A percentile compares a stretch with the other conserved stretches of the same genome.
These are phyloP conservation scores for Neurospora sp. DNA, from an alignment of 495 filamentous ascomycete species.

Conservation along the genomic window DNA sequence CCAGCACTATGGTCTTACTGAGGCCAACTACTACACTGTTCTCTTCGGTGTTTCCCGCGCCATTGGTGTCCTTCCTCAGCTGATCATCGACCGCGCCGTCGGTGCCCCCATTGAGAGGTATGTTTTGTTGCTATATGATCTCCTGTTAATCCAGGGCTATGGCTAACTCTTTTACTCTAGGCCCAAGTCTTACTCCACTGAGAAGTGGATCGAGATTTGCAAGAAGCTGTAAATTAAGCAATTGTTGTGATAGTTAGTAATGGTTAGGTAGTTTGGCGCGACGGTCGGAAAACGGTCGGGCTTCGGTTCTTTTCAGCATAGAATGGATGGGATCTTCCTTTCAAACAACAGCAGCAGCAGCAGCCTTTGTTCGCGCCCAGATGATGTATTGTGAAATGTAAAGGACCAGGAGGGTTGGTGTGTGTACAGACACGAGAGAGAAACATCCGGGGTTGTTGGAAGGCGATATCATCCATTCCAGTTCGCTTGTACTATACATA, in stretches of 20 bases:
- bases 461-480: neutral
- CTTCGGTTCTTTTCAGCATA: conserved; percentile 23
- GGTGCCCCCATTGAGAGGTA: conserved; percentile 69
- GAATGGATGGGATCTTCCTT: conserved; percentile 12
- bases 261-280: conserved; percentile 19
- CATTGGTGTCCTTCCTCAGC: conserved; percentile 93
- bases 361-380: neutral
- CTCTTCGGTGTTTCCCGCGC: conserved; percentile 97
- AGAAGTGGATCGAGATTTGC: conserved; percentile 89
- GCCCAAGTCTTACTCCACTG: conserved; percentile 96
- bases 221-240: conserved; percentile 59
- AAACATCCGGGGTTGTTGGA: neutral
- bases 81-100: conserved; percentile 98
- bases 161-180: conserved; percentile 31
- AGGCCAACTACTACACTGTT: conserved; percentile 99
- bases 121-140: neutral
- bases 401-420: neutral
- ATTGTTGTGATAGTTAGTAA: conserved; percentile 3
- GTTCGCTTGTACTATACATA: neutral
- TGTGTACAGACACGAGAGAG: neutral
- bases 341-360: neutral
- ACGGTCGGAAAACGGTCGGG: conserved; percentile 16
- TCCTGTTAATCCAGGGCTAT: neutral
- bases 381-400: neutral
- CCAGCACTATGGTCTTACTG: conserved; percentile 97